A percentile compares a stretch with the other conserved stretches of the same genome.
Conservation (phyloP, 2,329 filamentous ascomycete genomes). For the Onygena corvina region DNA sequence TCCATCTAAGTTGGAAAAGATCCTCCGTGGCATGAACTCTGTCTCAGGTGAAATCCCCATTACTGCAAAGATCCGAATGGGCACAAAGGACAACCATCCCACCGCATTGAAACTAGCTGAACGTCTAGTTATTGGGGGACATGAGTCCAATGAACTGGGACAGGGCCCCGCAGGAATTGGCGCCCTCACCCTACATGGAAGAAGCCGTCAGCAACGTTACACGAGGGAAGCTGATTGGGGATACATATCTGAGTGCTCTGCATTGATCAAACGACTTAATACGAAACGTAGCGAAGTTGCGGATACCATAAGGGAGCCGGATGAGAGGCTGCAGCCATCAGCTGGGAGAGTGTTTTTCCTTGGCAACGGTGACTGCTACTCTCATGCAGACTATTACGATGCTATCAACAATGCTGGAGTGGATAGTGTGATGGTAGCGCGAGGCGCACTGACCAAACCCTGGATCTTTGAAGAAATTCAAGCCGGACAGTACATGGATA, state of each 20-base stretch:
- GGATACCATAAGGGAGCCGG: conserved; percentile 68
- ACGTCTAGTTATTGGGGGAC: conserved; percentile 66
- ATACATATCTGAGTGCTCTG: conserved; percentile 83
- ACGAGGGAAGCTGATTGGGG: conserved; percentile 84
- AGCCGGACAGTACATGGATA: conserved; percentile 85
- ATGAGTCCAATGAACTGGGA: conserved; percentile 53
- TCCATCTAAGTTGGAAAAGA: conserved; percentile 80
- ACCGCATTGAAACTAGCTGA: conserved; percentile 72
- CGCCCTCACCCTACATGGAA: conserved; percentile 88
- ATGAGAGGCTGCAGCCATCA: conserved; percentile 60
- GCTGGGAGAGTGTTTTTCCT: conserved; percentile 73
- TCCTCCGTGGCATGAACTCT: conserved; percentile 88
- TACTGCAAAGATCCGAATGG: conserved; percentile 88
- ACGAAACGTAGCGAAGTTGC: conserved; percentile 50
- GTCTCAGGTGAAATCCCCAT: conserved; percentile 85
- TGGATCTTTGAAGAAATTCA: conserved; percentile 98
- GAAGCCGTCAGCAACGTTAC: conserved; percentile 89
- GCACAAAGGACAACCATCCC: conserved; percentile 65
- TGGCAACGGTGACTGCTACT: conserved; percentile 94
- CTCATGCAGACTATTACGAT: conserved; percentile 72
- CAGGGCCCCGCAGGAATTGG: conserved; percentile 73
- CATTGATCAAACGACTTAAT: conserved; percentile 70
- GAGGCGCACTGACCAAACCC: conserved; percentile 90
- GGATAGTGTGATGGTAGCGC: conserved; percentile 93
- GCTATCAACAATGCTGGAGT: conserved; percentile 67